Evolutionary conservation across 2,329 filamentous ascomycete species (phyloP), one percentile per base, ranked within the genome.

Genomic region (Huntiella savannae): DNA sequence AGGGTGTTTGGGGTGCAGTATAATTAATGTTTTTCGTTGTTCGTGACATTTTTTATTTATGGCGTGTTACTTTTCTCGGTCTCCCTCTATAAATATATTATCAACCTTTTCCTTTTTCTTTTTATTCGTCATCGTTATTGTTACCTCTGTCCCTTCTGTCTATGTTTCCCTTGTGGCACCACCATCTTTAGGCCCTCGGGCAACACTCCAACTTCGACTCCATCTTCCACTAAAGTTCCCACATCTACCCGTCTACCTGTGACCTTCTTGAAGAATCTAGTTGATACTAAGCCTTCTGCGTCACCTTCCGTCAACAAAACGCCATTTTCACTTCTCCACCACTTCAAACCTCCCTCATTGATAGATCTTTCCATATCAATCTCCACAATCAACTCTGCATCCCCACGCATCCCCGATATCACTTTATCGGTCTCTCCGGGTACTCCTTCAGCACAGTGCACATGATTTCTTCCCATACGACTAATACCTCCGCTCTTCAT

Each of bases 371-470:
- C 62, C 22, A 93, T 62, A 61, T 94, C 77, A 48, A 93, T 65
- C 61, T 83, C 83, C 22, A 95, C 70, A 51, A 94, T 57, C 36
- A 92, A 62, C 61, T 91, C 79, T 4, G 82, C 81, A 58, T 76
- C 84, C 53, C 56, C 67, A 16, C 88, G 69, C 82, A 93, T 92
- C 1, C 86, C 86, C 35, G 79, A 85, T 17, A 88, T 71, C 2
- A 87, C 81, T 4, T 37, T 37, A 12, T 13, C 34, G 16, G 39
- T 50, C 54, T 8, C 34, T 50, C 10, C 53, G 0, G 82, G 77
- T 10, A 87, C 64, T 0, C 83, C 85, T 4, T 76, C 75, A 2
- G 83, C 82, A 58, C 91, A 94, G 62, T 98, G 91, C 22, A 96
- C 79, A 57, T 96, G 88, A 52, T 82, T 92, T 46, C 91, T 64